These are phyloP conservation scores for Suhomyces guaymorum DNA, from an alignment of 1,139 yeast species.

Conservation along the genomic window DNA sequence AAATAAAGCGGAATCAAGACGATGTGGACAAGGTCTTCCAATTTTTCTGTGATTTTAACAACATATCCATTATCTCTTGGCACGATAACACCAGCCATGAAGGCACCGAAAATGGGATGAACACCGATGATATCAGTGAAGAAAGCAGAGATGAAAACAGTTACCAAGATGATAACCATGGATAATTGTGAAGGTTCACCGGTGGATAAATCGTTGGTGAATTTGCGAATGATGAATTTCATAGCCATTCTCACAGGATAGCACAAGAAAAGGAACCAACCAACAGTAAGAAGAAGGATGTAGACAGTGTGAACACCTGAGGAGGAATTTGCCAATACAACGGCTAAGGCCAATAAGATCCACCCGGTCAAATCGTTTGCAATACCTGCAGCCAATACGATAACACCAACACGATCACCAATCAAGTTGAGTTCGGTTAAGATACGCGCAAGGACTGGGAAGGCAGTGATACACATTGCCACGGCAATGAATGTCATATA, in stretches of 20 bases:
- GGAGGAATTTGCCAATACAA: slow-evolving; percentile 73
- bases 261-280: slow-evolving; percentile 62
- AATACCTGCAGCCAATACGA: slow-evolving; percentile 79
- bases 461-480: slow-evolving; percentile 80
- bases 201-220: slow-evolving; percentile 51
- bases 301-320: slow-evolving; percentile 67
- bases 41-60: slow-evolving; percentile 64
- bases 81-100: slow-evolving; percentile 72
- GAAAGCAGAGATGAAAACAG: slow-evolving; percentile 67
- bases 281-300: slow-evolving; percentile 62
- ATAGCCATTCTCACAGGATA: slow-evolving; percentile 57
- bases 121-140: slow-evolving; percentile 81
- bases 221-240: slow-evolving; percentile 41
- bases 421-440: slow-evolving; percentile 69
- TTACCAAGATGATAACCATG: slow-evolving; percentile 54
- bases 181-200: slow-evolving; percentile 66
- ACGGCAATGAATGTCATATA: slow-evolving; percentile 77
- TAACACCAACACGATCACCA: slow-evolving; percentile 74
- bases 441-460: slow-evolving; percentile 80
- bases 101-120: slow-evolving; percentile 81
- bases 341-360: slow-evolving; percentile 73
- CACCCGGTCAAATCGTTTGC: slow-evolving; percentile 80
- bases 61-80: slow-evolving; percentile 78
- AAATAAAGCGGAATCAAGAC: slow-evolving; percentile 74
- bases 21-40: slow-evolving; percentile 74